phyloP scores from a whole-genome alignment of 495 filamentous ascomycete species.

The Aspergillus conjunctus region DNA sequence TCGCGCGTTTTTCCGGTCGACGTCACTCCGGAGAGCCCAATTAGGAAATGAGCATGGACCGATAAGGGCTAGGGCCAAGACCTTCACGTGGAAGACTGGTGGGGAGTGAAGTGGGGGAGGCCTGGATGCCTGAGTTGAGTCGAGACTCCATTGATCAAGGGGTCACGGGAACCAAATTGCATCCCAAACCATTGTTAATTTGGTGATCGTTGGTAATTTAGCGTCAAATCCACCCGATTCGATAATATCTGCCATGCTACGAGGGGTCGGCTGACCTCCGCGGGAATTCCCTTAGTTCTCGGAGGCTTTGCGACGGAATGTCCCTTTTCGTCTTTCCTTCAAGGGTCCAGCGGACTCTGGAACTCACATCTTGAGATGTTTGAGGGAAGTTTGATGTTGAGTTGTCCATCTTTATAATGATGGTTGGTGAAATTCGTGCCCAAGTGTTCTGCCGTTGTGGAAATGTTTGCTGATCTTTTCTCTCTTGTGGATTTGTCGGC shows the following conservation, averaged over 20 bases:
- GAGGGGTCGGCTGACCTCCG: slow-evolving; percentile 17
- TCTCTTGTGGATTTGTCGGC: background rate
- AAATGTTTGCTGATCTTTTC: slow-evolving; percentile 16
- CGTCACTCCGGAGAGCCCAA: slow-evolving; percentile 32
- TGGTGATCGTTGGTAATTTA: slow-evolving; percentile 10
- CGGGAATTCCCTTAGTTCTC: background rate
- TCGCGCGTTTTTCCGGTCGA: slow-evolving; percentile 25
- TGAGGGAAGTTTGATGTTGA: background rate
- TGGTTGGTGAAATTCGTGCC: background rate
- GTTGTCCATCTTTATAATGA: background rate
- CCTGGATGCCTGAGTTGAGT: slow-evolving; percentile 18
- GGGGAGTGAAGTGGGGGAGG: background rate
- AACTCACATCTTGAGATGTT: background rate
- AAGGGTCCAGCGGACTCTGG: background rate
- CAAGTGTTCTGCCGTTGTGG: background rate
- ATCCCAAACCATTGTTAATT: slow-evolving; percentile 1
- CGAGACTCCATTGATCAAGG: background rate
- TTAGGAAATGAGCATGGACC: slow-evolving; percentile 18
- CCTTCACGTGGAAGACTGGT: slow-evolving; percentile 24
- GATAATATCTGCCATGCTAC: slow-evolving; percentile 9
- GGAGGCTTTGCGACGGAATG: slow-evolving; percentile 7
- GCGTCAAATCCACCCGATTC: slow-evolving; percentile 12
- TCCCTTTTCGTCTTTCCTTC: slow-evolving; percentile 19
- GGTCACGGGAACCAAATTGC: slow-evolving; percentile 21
- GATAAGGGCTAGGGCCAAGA: slow-evolving; percentile 33